Evolutionary conservation across 1,139 yeast species (phyloP).

Genomic region (Casaregolazyma lundiana): DNA sequence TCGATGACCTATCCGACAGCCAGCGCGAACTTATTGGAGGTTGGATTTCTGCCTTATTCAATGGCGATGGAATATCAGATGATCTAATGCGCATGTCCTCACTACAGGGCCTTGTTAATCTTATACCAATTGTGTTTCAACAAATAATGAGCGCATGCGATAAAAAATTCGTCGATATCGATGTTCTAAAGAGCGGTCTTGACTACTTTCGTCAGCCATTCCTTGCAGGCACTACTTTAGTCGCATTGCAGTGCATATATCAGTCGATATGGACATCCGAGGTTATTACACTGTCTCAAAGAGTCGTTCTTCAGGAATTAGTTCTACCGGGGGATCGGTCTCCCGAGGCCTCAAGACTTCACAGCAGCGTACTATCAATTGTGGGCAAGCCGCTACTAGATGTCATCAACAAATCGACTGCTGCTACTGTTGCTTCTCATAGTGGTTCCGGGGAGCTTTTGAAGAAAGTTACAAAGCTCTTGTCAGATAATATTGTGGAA

Average conservation of each 20-base stretch:
- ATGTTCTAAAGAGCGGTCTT: conserved; percentile 50
- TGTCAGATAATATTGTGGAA: conserved; percentile 10
- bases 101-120: conserved; percentile 60
- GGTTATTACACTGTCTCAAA: conserved; percentile 22
- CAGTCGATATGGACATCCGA: conserved; percentile 37
- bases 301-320: conserved; percentile 31
- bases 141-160: conserved; percentile 66
- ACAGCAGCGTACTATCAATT: conserved; percentile 32
- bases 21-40: conserved; percentile 51
- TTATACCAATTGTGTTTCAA: conserved; percentile 69
- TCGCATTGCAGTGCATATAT: conserved; percentile 39
- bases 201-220: conserved; percentile 65
- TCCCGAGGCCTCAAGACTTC: conserved; percentile 38
- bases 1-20: conserved; percentile 27
- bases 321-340: conserved; percentile 33
- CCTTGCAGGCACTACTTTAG: conserved; percentile 42
- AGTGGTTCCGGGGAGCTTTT: conserved; percentile 12
- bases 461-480: conserved; percentile 8
- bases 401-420: not conserved
- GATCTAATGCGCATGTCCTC: conserved; percentile 65
- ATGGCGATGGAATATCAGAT: conserved; percentile 83
- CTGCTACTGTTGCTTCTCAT: conserved; percentile 10
- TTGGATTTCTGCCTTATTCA: conserved; percentile 80
- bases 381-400: conserved; percentile 28
- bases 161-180: conserved; percentile 49